Evolutionary conservation across 805 yeast genomes (phyloP), one percentile per base, ranked within the genome.

Genomic region (Saitoella complicata): DNA sequence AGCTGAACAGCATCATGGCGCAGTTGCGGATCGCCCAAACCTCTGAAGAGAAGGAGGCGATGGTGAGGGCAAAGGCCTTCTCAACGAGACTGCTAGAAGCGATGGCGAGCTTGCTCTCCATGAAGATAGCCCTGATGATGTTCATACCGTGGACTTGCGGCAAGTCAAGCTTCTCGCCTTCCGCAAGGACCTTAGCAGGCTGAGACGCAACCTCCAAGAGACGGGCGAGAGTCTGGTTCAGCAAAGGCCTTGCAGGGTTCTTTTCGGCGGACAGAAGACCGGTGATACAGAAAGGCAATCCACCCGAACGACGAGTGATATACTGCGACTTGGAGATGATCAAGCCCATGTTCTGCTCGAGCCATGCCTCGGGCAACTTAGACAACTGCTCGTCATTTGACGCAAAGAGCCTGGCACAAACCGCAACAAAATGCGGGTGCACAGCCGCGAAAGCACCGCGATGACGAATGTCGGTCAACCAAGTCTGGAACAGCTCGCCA

Each of bases 61-160:
- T 66, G 0, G 93, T 68, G 13, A 83, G 58, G 30, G 68, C 67
- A 31, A 88, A 62, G 0, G 82, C 80, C 7, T 62, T 60, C 46
- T 77, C 77, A 6, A 78, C 66, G 55, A 66, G 77, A 4, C 61
- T 59, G 0, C 71, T 58, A 7, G 81, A 70, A 1, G 64, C 60
- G 1, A 64, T 69, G 0, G 84, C 64, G n/a, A 91, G 62, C 21
- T 71, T 64, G 0, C 87, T 69, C 46, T 87, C 96, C 21, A 71
- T 71, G 51, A 86, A 78, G 1, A 88, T 67, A 1, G 78, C 78
- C 50, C 73, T 76, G 46, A 91, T 72, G 57, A 94, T 80, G 56
- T 88, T 88, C 56, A 84, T 76, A 0, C 96, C 96, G 62, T 88
- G 94, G 0, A 88, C 95, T 56, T 87, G 96, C 0, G 97, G 91